These are phyloP conservation scores for Cenchrus fungigraminus DNA, from an alignment of 176 grass and related monocot species.

Conservation along the genomic window DNA sequence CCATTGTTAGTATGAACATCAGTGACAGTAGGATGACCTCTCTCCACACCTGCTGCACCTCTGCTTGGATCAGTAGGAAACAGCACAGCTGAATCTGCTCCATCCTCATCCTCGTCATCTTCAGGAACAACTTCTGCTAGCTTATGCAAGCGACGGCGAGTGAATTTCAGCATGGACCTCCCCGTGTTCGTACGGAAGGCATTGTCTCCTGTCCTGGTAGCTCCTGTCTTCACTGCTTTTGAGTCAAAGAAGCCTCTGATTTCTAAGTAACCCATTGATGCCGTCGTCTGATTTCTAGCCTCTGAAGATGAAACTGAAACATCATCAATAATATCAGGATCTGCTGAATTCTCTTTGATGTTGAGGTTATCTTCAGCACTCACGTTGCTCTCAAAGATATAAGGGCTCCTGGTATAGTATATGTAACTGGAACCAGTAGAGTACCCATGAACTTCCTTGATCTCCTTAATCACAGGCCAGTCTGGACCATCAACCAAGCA, in stretches of 20 bases:
- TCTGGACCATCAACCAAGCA: slow-evolving; percentile 58
- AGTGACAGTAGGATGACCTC: neutral
- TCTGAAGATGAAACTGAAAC: slow-evolving; percentile 38
- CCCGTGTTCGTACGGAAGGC: neutral
- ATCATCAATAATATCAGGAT: slow-evolving; percentile 42
- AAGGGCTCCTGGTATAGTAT: slow-evolving; percentile 63
- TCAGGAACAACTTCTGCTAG: slow-evolving; percentile 40
- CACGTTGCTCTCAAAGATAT: slow-evolving; percentile 57
- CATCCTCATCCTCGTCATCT: slow-evolving; percentile 28
- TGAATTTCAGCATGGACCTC: slow-evolving; percentile 10
- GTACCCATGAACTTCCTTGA: slow-evolving; percentile 56
- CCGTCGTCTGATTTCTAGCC: no score
- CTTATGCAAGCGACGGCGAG: slow-evolving; percentile 28
- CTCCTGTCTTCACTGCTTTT: slow-evolving; percentile 4
- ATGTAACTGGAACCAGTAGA: slow-evolving; percentile 57
- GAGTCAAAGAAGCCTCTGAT: slow-evolving; percentile 46
- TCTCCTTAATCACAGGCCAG: slow-evolving; percentile 66
- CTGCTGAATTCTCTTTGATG: slow-evolving; percentile 26
- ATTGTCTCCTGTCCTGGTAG: slow-evolving; percentile 29
- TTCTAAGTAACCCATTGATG: neutral
- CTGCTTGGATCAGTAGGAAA: slow-evolving; percentile 23
- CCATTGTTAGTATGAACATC: neutral
- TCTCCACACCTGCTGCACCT: neutral
- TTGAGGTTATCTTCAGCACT: slow-evolving; percentile 10
- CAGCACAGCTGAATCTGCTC: slow-evolving; percentile 5